Base-by-base conservation (phyloP, 148 eudicot species). In the Rhododendron molle region DNA sequence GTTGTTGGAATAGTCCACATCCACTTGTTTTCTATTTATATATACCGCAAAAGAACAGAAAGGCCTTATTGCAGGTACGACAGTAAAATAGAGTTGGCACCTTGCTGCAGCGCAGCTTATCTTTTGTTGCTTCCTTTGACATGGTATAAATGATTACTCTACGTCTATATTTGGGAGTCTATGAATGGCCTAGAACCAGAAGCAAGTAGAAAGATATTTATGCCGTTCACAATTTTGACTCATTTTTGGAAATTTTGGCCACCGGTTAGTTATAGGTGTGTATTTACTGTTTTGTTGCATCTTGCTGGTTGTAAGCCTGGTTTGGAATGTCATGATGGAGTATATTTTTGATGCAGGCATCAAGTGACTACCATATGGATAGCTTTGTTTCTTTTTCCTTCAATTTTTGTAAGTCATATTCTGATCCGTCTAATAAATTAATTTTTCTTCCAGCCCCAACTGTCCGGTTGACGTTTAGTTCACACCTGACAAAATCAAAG, bases 401-500 rank as follows among this genome's bases (percentile, higher is more conserved):
- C 28, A 2, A n/a, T 8, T 36, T 30, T 69, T 30, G 60, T 84
- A 52, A 36, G 81, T 6, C n/a, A 80, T 72, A 62, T 15, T 21
- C 40, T 47, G 72, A 26, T 47, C 14, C 11, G 26, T 54, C 78
- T 79, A 81, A 65, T 52, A 76, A 52, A 9, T 80, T 69, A 15
- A 80, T 84, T 40, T 58, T 73, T 83, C 65, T 83, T 86, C 88
- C 97, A 95, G 99, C 96, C 86, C 94, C 94, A 60, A 93, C 98
- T 47, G 96, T 90, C 71, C 94, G 89, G 82, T 86, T 96, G 88
- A 86, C 88, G 84, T 94, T 96, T 90, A 94, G 90, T 73, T 94
- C 99, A 54, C 91, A 90, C 34, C 86, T 88, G 87, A 85, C 91
- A 30, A 95, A 92, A 90, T 88, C 95, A 7, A 94, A 90, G 89